Conservation (phyloP, 352 stramenopile genomes). For the Elongisporangium anandrum region DNA sequence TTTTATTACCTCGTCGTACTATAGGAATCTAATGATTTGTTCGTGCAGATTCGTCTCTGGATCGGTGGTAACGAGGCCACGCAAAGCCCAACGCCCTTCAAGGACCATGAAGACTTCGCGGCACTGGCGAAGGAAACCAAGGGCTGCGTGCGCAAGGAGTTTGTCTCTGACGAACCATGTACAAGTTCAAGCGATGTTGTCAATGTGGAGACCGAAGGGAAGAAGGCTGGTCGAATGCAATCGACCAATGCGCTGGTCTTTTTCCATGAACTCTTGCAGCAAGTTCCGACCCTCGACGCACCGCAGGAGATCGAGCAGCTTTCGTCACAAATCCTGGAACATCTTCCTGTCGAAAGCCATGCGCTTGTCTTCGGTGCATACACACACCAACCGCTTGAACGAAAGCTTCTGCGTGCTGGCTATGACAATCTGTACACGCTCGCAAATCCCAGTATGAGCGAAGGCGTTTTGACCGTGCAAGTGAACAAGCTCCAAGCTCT, state of each 20-base stretch:
- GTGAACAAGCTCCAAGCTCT: background rate
- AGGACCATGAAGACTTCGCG: conserved; percentile 11
- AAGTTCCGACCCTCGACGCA: background rate
- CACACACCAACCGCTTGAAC: background rate
- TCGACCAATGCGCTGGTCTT: background rate
- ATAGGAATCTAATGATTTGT: conserved; percentile 8
- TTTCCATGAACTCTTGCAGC: conserved; percentile 1
- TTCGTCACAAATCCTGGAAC: background rate
- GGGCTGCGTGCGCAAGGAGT: conserved; percentile 42
- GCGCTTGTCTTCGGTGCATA: background rate
- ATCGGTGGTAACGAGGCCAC: conserved; percentile 8
- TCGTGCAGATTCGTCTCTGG: conserved; percentile 44
- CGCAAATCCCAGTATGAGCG: background rate
- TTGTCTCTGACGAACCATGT: conserved; percentile 2
- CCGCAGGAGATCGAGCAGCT: background rate
- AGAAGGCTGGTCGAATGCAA: background rate
- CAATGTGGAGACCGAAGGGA: background rate
- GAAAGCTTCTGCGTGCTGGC: background rate
- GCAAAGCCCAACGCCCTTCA: background rate
- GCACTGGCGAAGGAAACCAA: conserved; percentile 35
- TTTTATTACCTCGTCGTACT: background rate
- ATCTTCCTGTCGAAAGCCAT: background rate
- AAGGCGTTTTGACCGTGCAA: conserved; percentile 1
- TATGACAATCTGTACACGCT: background rate
- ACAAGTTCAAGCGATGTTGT: background rate